These are phyloP conservation scores for Mrakia hoshinonis DNA, from an alignment of 768 basidiomycete genomes.

Conservation along the genomic window DNA sequence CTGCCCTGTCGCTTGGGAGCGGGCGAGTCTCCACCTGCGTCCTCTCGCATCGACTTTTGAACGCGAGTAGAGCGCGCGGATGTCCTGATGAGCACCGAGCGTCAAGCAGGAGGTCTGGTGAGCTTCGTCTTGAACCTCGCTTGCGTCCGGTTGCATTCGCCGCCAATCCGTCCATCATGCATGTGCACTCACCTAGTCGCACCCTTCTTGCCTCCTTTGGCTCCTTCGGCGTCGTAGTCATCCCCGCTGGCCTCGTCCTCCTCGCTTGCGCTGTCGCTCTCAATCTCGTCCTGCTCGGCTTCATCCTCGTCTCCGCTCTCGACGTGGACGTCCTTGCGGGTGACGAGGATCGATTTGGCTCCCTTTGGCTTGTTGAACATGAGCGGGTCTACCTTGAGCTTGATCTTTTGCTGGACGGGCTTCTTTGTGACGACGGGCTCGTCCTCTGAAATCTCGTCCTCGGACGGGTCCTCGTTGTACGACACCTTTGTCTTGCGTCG, in stretches of 20 bases:
- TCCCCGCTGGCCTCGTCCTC: not conserved
- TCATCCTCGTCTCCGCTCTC: not conserved
- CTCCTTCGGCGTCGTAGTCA: too few relatives aligned
- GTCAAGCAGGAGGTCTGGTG: too few relatives aligned
- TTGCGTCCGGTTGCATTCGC: not conserved
- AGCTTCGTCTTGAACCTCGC: not conserved
- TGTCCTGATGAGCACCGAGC: not conserved
- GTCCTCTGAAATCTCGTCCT: not conserved
- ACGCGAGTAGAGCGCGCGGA: not conserved
- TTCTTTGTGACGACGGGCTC: not conserved
- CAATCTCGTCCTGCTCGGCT: not conserved
- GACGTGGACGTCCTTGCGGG: not conserved
- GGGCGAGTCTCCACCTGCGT: not conserved
- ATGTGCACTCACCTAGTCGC: not conserved
- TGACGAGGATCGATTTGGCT: not conserved
- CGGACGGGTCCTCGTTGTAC: not conserved
- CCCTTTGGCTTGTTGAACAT: not conserved
- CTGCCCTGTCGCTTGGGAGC: not conserved
- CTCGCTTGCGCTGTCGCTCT: not conserved
- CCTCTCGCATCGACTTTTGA: not conserved
- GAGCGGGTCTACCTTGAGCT: not conserved
- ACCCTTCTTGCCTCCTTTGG: constrained; percentile 1
- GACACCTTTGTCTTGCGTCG: constrained; percentile 8
- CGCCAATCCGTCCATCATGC: not conserved
- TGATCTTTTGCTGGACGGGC: not conserved